Base-by-base conservation (phyloP, 257 asterid species). In the Craterostigma plantagineum region DNA sequence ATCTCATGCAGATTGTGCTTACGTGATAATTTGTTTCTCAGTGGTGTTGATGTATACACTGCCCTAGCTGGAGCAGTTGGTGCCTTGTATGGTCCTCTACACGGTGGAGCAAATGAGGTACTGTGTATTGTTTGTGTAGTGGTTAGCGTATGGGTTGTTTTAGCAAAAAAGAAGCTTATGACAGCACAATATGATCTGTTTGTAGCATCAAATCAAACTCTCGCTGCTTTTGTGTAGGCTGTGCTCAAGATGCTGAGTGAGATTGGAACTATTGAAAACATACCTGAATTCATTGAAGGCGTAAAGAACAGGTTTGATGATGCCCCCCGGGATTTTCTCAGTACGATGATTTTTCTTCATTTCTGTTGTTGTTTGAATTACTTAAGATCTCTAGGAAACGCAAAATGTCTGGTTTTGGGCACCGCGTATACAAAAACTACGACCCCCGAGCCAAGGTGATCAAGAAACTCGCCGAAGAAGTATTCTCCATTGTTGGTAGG, bases 91-190 rank as follows among this genome's bases (percentile, higher is more conserved):
- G 97, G 97, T 50, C 95, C 97, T 38, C 95, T 87, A 58, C 97
- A 87, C 59, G 97, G 97, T 60, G 97, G 97, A 56, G 97, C 97
- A 7, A 87, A 81, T 51, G 97, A 87, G 93, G 97, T 86, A 75
- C 14, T 14, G 35, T 4, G 16, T 48, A 38, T 34, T 45, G 41
- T 43, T n/a, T n/a, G n/a, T n/a, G n/a, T n/a, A n/a, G n/a, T n/a
- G n/a, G n/a, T n/a, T n/a, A n/a, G n/a, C n/a, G n/a, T n/a, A n/a
- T n/a, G n/a, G n/a, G n/a, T n/a, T n/a, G n/a, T n/a, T n/a, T n/a
- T n/a, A n/a, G n/a, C n/a, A n/a, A n/a, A n/a, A n/a, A n/a, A n/a
- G n/a, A n/a, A n/a, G n/a, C n/a, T n/a, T n/a, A n/a, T n/a, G n/a
- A n/a, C n/a, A n/a, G n/a, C n/a, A n/a, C n/a, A n/a, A n/a, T n/a